Conservation (phyloP, 768 basidiomycete genomes). For the Trichaptum fuscoviolaceum region DNA sequence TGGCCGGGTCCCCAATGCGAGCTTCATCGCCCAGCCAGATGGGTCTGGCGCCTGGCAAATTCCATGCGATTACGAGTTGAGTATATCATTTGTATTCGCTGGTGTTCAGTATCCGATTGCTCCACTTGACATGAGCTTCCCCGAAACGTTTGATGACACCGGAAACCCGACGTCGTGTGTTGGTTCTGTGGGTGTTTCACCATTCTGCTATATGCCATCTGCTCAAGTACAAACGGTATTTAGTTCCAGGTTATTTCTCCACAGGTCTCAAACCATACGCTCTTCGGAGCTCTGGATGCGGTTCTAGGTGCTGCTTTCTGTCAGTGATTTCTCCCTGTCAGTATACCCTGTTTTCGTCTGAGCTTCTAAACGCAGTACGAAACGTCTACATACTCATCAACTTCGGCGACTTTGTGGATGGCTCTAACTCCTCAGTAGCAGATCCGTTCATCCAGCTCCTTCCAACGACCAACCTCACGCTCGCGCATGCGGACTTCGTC, state of each 20-base stretch:
- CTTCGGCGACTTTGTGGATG: slow-evolving; percentile 22
- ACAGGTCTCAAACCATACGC: slow-evolving; percentile 2
- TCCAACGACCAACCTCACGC: slow-evolving; percentile 12
- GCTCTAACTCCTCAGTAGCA: slow-evolving; percentile 12
- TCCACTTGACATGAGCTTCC: slow-evolving; percentile 18
- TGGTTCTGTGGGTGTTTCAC: slow-evolving; percentile 11
- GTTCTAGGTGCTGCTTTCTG: slow-evolving; percentile 17
- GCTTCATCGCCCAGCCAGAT: slow-evolving; percentile 5
- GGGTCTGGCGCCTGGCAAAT: slow-evolving; percentile 13
- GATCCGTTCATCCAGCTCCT: slow-evolving; percentile 21
- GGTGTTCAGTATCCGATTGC: slow-evolving; percentile 18
- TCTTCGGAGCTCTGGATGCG: slow-evolving; percentile 10
- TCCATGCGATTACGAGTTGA: slow-evolving; percentile 21
- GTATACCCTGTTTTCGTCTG: not conserved
- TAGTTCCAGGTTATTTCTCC: slow-evolving; percentile 14
- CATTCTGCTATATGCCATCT: not conserved
- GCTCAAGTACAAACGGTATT: not conserved
- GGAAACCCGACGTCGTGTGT: slow-evolving; percentile 9
- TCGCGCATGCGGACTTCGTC: slow-evolving; percentile 20
- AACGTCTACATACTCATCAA: slow-evolving; percentile 21
- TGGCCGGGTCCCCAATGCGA: slow-evolving; percentile 18
- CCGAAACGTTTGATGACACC: not conserved
- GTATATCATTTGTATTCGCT: slow-evolving; percentile 19
- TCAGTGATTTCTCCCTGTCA: slow-evolving; percentile 3
- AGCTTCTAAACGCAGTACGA: slow-evolving; percentile 4